Base-by-base conservation (phyloP, 192 early-diverging fungal genomes). In the Backusella mclennaniae region DNA sequence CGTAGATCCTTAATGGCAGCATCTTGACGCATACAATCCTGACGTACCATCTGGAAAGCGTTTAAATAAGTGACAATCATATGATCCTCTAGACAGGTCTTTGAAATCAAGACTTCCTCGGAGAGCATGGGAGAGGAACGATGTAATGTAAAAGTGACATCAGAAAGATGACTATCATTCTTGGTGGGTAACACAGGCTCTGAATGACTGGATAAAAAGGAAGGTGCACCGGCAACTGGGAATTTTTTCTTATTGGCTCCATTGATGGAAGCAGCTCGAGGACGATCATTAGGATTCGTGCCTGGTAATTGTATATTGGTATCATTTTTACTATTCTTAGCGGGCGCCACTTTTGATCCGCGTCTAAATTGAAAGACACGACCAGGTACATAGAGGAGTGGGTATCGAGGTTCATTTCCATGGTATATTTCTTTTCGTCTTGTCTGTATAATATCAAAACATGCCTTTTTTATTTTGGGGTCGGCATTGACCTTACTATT, bases 61-160 rank as follows among this genome's bases (percentile, higher is more conserved):
- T 74, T 81, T 29, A 80, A 44, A 66, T 81, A 79, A n/a, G 74
- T 81, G 7, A 77, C 75, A 35, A 86, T 66, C 76, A 78, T 75
- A 75, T 84, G 82, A 71, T 87, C 85, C 59, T 81, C 77, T 0
- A 87, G 35, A 29, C 78, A 84, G 4, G 82, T 78, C 26, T 77
- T 74, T 14, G 82, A 73, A 1, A 84, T 73, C 21, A 80, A 38
- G 14, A 78, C 70, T 42, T 84, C 82, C 49, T 84, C 82, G 15
- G 78, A 77, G 0, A 84, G 14, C 21, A 77, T 39, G n/a, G 75
- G 36, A 0, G 77, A 75, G 38, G 56, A 71, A 44, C 76, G 42
- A 33, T 83, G 82, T 8, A 83, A 38, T 17, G 82, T 79, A 52
- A 79, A 79, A 14, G 56, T 66, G 11, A 79, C 67, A 33, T 83